Conservation (phyloP, 192 early-diverging fungal genomes). For the Mortierella alpina region DNA sequence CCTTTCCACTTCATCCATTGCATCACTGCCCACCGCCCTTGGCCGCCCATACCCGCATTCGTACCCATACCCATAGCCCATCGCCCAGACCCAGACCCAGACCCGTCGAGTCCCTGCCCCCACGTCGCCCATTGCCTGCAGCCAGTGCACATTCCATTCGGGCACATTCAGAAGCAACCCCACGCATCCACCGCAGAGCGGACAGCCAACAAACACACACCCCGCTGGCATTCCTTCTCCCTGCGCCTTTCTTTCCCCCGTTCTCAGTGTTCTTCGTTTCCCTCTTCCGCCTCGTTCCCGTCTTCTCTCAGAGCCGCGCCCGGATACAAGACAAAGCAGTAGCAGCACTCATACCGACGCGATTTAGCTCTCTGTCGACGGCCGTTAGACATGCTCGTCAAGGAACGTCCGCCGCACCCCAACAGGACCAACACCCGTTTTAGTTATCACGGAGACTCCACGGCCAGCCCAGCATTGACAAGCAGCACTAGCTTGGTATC, state of each 20-base stretch:
- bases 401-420: constrained; percentile 16
- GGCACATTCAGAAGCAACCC: too few relatives aligned
- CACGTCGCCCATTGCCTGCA: not conserved
- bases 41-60: not conserved
- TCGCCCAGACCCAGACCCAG: not conserved
- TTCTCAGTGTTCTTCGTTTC: not conserved
- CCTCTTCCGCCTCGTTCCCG: not conserved
- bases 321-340: not conserved
- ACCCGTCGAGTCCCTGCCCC: too few relatives aligned
- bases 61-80: not conserved
- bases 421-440: constrained; percentile 1
- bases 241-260: not conserved
- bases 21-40: not conserved
- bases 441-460: constrained; percentile 34
- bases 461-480: too few relatives aligned
- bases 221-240: not conserved
- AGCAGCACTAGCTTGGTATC: not conserved
- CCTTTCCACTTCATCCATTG: not conserved
- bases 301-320: not conserved
- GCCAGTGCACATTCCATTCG: too few relatives aligned
- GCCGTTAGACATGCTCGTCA: constrained; percentile 19
- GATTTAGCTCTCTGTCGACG: not conserved
- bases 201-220: too few relatives aligned
- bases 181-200: too few relatives aligned
- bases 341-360: not conserved